Conservation (phyloP, 306 rosid species). For the Amphicarpaea edgeworthii region DNA sequence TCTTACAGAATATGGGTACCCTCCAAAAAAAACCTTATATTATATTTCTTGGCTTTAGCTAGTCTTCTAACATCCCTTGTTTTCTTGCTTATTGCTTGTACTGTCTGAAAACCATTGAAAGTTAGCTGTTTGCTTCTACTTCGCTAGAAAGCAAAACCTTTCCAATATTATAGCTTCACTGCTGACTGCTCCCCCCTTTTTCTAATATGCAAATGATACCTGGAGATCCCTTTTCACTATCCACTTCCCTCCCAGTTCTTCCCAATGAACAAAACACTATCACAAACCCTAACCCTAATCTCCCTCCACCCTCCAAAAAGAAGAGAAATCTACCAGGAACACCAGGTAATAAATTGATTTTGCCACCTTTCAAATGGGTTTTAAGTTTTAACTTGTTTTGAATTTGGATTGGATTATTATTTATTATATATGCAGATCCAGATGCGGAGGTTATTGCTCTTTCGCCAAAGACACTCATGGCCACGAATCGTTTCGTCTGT, state of each 20-base stretch:
- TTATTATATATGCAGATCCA: conserved; percentile 86
- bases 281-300: conserved; percentile 61
- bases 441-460: conserved; percentile 88
- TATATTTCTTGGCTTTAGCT: conserved; percentile 49
- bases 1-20: conserved; percentile 40
- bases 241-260: conserved; percentile 54
- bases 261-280: conserved; percentile 60
- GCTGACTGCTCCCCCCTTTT: neutral
- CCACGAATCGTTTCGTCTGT: conserved; percentile 81
- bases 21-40: conserved; percentile 51
- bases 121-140: conserved; percentile 50
- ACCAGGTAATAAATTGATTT: conserved; percentile 58
- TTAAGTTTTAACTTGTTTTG: neutral
- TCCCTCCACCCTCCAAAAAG: conserved; percentile 61
- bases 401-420: neutral
- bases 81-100: conserved; percentile 51
- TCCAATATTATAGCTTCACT: conserved; percentile 22
- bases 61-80: conserved; percentile 42
- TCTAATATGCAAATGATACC: conserved; percentile 55
- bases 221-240: conserved; percentile 64
- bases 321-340: conserved; percentile 88
- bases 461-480: conserved; percentile 87
- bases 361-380: neutral
- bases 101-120: conserved; percentile 52
- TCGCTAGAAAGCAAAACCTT: neutral